A percentile compares a stretch with the other conserved stretches of the same genome.
Evolutionary conservation across 257 asterid genomes (phyloP).

Genomic region (Solanum lycopersicoides): DNA sequence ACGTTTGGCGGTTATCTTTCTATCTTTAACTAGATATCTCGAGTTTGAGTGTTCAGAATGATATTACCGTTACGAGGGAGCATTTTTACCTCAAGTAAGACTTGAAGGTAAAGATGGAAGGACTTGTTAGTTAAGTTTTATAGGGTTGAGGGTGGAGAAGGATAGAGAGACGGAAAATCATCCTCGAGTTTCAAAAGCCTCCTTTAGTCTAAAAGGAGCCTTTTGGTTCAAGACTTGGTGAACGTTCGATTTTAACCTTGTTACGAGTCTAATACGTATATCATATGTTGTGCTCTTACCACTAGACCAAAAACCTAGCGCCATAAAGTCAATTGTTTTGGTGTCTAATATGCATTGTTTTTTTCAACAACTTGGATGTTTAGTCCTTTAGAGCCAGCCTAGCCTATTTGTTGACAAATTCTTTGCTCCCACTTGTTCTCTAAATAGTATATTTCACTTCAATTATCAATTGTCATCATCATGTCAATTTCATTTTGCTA

Average conservation of each 20-base stretch:
- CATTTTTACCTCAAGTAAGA: neutral
- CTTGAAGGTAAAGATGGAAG: neutral
- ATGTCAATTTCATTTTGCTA: neutral
- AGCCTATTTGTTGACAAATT: slow-evolving; percentile 30
- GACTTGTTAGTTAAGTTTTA: neutral
- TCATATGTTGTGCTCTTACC: neutral
- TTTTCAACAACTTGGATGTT: neutral
- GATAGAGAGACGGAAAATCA: neutral
- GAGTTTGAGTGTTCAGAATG: neutral
- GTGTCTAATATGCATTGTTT: neutral
- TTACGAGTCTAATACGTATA: neutral
- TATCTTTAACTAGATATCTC: neutral
- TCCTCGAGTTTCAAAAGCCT: neutral
- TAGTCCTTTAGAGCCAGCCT: slow-evolving; percentile 2
- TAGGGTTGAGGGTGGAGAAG: neutral
- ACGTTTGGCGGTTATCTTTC: rapidly evolving
- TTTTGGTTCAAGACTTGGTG: neutral
- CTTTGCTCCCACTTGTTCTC: neutral
- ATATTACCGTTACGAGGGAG: neutral
- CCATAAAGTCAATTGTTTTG: neutral
- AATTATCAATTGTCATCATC: neutral
- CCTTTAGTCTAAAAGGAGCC: neutral
- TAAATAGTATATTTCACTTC: neutral
- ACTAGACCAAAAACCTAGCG: neutral
- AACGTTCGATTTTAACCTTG: neutral